Conservation (phyloP, 495 filamentous ascomycete species). For the Rhizodiscina lignyota region DNA sequence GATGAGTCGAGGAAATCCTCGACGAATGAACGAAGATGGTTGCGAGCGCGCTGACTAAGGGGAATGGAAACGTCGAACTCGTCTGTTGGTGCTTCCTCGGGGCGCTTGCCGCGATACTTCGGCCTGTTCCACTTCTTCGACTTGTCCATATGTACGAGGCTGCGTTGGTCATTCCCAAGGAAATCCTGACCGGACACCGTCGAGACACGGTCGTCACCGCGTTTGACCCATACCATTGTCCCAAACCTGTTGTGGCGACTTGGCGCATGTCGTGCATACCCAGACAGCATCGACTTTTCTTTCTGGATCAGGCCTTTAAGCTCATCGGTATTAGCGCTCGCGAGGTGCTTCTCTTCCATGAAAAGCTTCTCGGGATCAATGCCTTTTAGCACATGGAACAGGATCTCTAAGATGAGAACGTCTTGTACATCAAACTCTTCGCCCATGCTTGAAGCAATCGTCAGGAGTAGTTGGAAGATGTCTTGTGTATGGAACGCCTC, state of each 20-base stretch:
- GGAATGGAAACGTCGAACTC: constrained; percentile 62
- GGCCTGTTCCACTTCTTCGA: constrained; percentile 84
- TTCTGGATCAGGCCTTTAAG: constrained; percentile 55
- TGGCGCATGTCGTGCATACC: constrained; percentile 63
- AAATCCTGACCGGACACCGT: constrained; percentile 80
- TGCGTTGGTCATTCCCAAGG: constrained; percentile 53
- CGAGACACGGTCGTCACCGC: constrained; percentile 56
- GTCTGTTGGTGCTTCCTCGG: constrained; percentile 40
- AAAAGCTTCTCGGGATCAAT: constrained; percentile 77
- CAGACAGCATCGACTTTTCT: constrained; percentile 63
- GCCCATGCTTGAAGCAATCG: constrained; percentile 74
- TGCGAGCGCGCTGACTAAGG: constrained; percentile 48
- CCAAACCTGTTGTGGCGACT: constrained; percentile 90
- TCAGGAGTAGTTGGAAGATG: constrained; percentile 68
- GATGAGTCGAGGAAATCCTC: constrained; percentile 90
- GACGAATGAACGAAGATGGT: constrained; percentile 64
- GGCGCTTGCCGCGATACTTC: constrained; percentile 40
- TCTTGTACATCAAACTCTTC: constrained; percentile 87
- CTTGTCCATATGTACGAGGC: constrained; percentile 75
- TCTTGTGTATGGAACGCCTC: constrained; percentile 83
- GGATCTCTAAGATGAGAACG: constrained; percentile 65
- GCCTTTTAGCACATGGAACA: constrained; percentile 86
- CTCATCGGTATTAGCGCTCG: constrained; percentile 51
- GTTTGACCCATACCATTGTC: constrained; percentile 93
- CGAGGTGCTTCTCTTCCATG: constrained; percentile 55